Conservation (phyloP, 768 basidiomycete genomes). For the Kwoniella dejecticola region DNA sequence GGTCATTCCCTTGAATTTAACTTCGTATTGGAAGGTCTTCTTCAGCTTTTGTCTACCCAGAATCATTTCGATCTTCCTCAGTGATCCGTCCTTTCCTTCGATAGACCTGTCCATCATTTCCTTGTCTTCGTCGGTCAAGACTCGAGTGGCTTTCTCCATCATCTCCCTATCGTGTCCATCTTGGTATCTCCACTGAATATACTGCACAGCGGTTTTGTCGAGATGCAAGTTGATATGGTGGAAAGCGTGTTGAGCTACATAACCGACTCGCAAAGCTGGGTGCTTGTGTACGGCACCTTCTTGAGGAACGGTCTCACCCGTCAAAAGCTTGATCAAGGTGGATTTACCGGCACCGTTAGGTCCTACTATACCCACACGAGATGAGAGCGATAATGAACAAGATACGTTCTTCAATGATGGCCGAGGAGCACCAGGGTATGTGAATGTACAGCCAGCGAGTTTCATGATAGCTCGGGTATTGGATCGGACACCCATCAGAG, state of each 20-base stretch:
- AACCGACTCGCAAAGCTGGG: conserved; percentile 87
- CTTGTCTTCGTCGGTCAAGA: conserved; percentile 84
- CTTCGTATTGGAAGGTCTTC: conserved; percentile 89
- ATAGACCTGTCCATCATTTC: conserved; percentile 77
- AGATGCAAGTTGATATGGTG: conserved; percentile 83
- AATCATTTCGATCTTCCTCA: conserved; percentile 74
- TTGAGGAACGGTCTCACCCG: conserved; percentile 89
- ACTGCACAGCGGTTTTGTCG: conserved; percentile 93
- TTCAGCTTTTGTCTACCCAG: conserved; percentile 97
- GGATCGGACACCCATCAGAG: conserved; percentile 94
- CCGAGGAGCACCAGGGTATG: conserved; percentile 77
- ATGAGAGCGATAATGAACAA: conserved; percentile 90
- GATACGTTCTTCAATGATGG: conserved; percentile 86
- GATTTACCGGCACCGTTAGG: conserved; percentile 97
- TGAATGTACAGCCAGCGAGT: conserved; percentile 85
- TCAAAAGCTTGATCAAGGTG: conserved; percentile 90
- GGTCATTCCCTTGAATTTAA: conserved; percentile 58
- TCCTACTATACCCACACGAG: conserved; percentile 87
- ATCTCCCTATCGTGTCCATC: conserved; percentile 96
- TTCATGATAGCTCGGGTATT: conserved; percentile 95
- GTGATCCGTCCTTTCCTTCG: conserved; percentile 85
- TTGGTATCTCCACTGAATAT: conserved; percentile 99
- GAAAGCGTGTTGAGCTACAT: conserved; percentile 96
- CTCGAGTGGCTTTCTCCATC: conserved; percentile 85
- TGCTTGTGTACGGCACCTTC: conserved; percentile 92